These are phyloP conservation scores for Sanghuangporus baumii DNA, from an alignment of 1,284 basidiomycete species.

Conservation along the genomic window DNA sequence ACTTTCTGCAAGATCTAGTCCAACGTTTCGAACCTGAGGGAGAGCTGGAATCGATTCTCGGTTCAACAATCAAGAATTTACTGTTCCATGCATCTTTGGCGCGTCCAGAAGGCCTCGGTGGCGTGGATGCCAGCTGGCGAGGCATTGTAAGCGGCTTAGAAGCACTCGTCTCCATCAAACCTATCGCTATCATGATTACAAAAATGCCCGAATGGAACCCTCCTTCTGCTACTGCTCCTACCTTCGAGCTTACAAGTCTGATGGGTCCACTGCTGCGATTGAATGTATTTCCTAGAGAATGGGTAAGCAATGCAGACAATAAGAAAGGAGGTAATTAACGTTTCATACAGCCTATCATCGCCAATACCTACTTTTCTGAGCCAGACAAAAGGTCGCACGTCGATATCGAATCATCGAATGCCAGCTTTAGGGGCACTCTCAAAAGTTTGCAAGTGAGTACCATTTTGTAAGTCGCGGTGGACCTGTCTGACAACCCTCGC, in stretches of 20 bases:
- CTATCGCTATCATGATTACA: conserved; percentile 76
- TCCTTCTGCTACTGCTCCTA: conserved; percentile 45
- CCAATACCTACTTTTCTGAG: conserved; percentile 79
- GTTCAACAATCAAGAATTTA: conserved; percentile 51
- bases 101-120: conserved; percentile 59
- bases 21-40: conserved; percentile 54
- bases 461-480: not conserved
- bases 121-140: conserved; percentile 78
- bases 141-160: conserved; percentile 79
- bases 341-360: conserved; percentile 62
- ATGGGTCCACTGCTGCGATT: conserved; percentile 80
- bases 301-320: conserved; percentile 48
- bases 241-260: conserved; percentile 60
- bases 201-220: conserved; percentile 72
- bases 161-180: conserved; percentile 76
- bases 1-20: conserved; percentile 69
- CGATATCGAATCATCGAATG: conserved; percentile 81
- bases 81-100: conserved; percentile 59
- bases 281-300: conserved; percentile 82
- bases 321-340: not conserved
- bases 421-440: conserved; percentile 76
- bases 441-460: conserved; percentile 69
- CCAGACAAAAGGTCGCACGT: conserved; percentile 67
- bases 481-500: not conserved
- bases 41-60: conserved; percentile 36